Conservation (phyloP, 768 basidiomycete species). For the Lactifluus volemus region DNA sequence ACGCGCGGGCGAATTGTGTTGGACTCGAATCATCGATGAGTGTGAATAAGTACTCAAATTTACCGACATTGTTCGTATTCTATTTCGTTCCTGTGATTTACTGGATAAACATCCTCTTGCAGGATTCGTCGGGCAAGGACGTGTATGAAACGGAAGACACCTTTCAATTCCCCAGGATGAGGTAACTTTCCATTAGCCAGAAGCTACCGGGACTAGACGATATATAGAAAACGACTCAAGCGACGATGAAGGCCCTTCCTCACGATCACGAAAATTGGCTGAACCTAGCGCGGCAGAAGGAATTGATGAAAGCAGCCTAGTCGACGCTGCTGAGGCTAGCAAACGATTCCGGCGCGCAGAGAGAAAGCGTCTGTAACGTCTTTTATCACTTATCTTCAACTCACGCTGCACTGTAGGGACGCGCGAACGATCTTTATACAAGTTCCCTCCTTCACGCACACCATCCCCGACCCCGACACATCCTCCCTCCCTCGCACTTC, state of each 20-base stretch:
- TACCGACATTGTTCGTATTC: constrained; percentile 74
- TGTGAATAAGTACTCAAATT: constrained; percentile 69
- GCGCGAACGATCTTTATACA: constrained; percentile 46
- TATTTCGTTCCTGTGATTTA: background rate
- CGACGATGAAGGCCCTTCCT: constrained; percentile 51
- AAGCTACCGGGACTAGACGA: background rate
- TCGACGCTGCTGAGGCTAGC: constrained; percentile 58
- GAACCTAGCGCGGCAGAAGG: constrained; percentile 48
- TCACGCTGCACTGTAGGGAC: constrained; percentile 32
- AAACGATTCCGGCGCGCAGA: constrained; percentile 68
- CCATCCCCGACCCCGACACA: constrained; percentile 37
- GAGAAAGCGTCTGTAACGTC: constrained; percentile 33
- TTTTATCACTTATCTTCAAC: background rate
- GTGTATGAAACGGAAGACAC: constrained; percentile 88
- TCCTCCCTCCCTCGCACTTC: constrained; percentile 25
- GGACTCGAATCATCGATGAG: constrained; percentile 4
- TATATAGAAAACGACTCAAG: constrained; percentile 46
- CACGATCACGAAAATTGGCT: constrained; percentile 33
- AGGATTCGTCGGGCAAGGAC: constrained; percentile 82
- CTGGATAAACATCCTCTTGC: background rate
- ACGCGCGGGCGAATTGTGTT: background rate
- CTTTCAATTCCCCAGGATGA: constrained; percentile 42
- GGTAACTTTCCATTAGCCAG: constrained; percentile 32
- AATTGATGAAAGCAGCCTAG: constrained; percentile 56
- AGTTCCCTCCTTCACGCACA: constrained; percentile 60